A percentile compares a stretch with the other conserved stretches of the same genome.
phyloP scores from a whole-genome alignment of 2,329 filamentous ascomycete species.

The Emmonsiellopsis sp. region DNA sequence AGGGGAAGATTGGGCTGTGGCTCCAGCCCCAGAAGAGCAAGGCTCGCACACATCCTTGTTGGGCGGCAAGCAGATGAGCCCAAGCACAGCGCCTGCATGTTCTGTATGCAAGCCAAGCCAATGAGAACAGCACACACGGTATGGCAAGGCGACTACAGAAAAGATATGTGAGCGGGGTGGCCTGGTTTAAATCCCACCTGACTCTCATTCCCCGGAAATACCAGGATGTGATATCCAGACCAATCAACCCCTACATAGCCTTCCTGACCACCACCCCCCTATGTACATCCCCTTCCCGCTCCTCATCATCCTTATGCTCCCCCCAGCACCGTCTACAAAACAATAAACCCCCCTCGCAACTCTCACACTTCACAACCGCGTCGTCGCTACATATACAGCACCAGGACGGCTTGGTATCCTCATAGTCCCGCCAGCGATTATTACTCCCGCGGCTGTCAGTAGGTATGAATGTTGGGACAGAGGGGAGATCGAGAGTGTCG shows the following conservation, averaged over 20 bases:
- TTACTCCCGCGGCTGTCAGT: conserved; percentile 2
- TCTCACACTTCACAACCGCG: conserved; percentile 60
- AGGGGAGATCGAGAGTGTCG: conserved; percentile 15
- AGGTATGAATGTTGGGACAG: conserved; percentile 14
- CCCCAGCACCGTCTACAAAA: conserved; percentile 74
- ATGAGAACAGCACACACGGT: too few relatives aligned
- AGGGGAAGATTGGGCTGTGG: too few relatives aligned
- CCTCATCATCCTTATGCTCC: conserved; percentile 64
- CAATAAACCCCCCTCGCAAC: conserved; percentile 56
- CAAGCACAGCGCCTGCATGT: too few relatives aligned
- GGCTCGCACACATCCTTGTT: too few relatives aligned
- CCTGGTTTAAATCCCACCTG: too few relatives aligned
- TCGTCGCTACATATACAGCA: conserved; percentile 77
- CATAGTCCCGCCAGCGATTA: conserved; percentile 23
- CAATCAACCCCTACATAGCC: not conserved
- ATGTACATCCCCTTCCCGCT: conserved; percentile 62
- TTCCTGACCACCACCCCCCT: conserved; percentile 49
- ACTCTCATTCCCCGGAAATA: too few relatives aligned
- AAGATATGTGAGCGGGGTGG: too few relatives aligned
- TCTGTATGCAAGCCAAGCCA: too few relatives aligned
- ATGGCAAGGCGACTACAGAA: too few relatives aligned
- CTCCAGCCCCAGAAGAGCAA: too few relatives aligned
- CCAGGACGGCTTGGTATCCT: conserved; percentile 62
- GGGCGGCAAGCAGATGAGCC: too few relatives aligned
- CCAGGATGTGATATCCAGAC: too few relatives aligned